phyloP scores from a whole-genome alignment of 345 rosid species.

The Bretschneidera sinensis region DNA sequence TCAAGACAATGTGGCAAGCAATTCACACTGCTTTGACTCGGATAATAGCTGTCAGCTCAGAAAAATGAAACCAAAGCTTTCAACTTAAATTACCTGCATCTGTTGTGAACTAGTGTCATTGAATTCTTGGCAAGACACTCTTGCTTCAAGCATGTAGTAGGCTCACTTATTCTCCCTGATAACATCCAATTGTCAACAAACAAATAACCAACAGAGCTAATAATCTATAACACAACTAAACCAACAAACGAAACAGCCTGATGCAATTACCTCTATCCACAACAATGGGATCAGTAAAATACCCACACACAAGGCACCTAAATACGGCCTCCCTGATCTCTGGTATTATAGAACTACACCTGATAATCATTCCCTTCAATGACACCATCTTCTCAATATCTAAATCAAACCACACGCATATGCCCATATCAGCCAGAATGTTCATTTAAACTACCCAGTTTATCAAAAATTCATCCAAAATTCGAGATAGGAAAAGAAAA shows the following conservation, averaged over 20 bases:
- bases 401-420: conserved; percentile 24
- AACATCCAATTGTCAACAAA: conserved; percentile 13
- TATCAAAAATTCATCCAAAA: not conserved
- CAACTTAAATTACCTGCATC: conserved; percentile 69
- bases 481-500: not conserved
- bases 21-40: no score
- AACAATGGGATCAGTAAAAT: conserved; percentile 70
- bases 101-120: conserved; percentile 80
- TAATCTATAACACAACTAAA: not conserved
- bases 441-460: not conserved
- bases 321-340: conserved; percentile 95
- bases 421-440: conserved; percentile 8
- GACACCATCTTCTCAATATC: conserved; percentile 99
- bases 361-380: conserved; percentile 86
- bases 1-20: no score
- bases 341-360: conserved; percentile 92
- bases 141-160: conserved; percentile 63
- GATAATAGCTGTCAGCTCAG: not conserved
- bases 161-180: conserved; percentile 78
- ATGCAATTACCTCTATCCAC: conserved; percentile 84
- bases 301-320: conserved; percentile 88
- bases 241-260: conserved; percentile 5
- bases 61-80: not conserved
- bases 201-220: conserved; percentile 1
- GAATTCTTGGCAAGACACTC: conserved; percentile 90